Percentiles rank a stretch among this genome's conserved stretches.
Evolutionary conservation across 345 rosid species (phyloP).

Genomic region (Eucalyptus leucophloia): DNA sequence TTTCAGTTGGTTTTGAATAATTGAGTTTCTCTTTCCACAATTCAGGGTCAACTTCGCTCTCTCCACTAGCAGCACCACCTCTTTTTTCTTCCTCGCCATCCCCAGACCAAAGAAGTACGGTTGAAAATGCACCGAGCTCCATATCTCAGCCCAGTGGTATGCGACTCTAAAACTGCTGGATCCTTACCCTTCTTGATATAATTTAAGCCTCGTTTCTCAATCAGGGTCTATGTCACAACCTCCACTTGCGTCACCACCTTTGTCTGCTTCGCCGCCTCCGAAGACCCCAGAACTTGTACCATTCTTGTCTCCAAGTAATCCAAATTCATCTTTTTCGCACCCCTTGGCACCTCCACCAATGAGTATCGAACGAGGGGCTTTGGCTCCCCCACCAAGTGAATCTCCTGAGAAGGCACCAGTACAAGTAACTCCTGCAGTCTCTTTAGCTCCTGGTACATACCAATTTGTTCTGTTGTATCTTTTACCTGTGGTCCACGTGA

Average conservation of each 20-base stretch:
- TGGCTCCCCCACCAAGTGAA: constrained; percentile 8
- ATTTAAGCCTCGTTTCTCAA: neutral
- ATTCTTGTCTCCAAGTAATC: constrained; percentile 15
- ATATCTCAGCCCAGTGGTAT: neutral
- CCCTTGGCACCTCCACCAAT: constrained; percentile 12
- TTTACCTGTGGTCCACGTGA: neutral
- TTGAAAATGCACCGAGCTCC: neutral
- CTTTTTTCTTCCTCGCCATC: neutral
- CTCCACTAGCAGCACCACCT: neutral
- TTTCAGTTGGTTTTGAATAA: neutral
- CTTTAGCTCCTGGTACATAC: constrained; percentile 28
- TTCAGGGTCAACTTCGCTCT: neutral
- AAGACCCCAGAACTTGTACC: constrained; percentile 22
- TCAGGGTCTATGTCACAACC: constrained; percentile 19
- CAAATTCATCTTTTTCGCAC: constrained; percentile 12
- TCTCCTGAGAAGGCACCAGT: neutral
- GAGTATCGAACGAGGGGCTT: neutral
- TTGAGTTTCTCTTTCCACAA: neutral
- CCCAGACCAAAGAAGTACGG: neutral
- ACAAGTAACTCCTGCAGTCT: constrained; percentile 9
- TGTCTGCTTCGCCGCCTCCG: constrained; percentile 14
- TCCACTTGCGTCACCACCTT: constrained; percentile 20
- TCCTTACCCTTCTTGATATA: neutral
- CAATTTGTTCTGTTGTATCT: neutral
- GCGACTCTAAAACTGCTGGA: neutral